Conservation (phyloP, 371 early-diverging fungal species). For the Rhizopus delemar region DNA sequence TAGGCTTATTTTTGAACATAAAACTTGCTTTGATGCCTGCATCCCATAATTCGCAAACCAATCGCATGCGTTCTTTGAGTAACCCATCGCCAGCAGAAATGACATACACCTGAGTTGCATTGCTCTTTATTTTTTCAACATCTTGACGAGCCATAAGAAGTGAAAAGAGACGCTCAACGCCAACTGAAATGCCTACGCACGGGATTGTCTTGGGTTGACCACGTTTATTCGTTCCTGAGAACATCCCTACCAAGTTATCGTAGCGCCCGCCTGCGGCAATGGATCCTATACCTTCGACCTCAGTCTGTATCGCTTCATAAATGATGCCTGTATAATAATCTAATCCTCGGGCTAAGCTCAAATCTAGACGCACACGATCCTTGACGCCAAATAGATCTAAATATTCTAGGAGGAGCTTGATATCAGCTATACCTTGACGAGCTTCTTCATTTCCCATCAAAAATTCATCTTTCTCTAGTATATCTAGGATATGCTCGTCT, state of each 20-base stretch:
- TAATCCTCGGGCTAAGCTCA: slow-evolving; percentile 96
- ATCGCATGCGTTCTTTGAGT: slow-evolving; percentile 87
- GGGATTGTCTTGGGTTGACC: slow-evolving; percentile 78
- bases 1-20: slow-evolving; percentile 89
- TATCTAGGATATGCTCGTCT: slow-evolving; percentile 64
- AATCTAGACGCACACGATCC: slow-evolving; percentile 77
- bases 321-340: slow-evolving; percentile 99
- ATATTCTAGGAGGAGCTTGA: slow-evolving; percentile 83
- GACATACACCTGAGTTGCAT: slow-evolving; percentile 86
- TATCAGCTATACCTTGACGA: slow-evolving; percentile 87
- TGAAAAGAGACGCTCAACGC: slow-evolving; percentile 97
- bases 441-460: slow-evolving; percentile 73
- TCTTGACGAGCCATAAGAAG: slow-evolving; percentile 69
- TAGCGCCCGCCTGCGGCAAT: slow-evolving; percentile 99
- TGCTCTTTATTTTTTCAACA: slow-evolving; percentile 69
- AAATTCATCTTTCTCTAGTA: slow-evolving; percentile 58
- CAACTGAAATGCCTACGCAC: slow-evolving; percentile 97
- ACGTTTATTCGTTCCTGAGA: slow-evolving; percentile 68
- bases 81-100: slow-evolving; percentile 79
- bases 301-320: slow-evolving; percentile 91
- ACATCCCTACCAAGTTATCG: slow-evolving; percentile 97
- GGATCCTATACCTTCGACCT: slow-evolving; percentile 89
- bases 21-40: slow-evolving; percentile 77
- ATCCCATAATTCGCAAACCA: slow-evolving; percentile 89
- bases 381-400: slow-evolving; percentile 78